These are phyloP conservation scores for Aspergillus sclerotiicarbonarius DNA, from an alignment of 495 filamentous ascomycete genomes.

Conservation along the genomic window DNA sequence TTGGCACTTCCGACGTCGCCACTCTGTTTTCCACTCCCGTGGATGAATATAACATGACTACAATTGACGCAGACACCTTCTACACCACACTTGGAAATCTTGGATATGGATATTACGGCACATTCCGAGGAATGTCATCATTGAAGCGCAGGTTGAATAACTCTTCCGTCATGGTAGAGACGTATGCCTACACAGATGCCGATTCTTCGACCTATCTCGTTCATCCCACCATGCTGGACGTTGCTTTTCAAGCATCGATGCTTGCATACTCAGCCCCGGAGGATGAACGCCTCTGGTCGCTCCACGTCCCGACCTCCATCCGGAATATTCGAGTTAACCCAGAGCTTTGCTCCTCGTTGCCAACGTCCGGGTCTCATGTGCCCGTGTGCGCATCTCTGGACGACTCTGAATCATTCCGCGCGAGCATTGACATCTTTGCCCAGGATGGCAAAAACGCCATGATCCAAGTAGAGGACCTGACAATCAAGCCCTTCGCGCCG, in stretches of 20 bases:
- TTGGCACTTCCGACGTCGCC: not conserved
- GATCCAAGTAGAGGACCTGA: too few relatives aligned
- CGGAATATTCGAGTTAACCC: not conserved
- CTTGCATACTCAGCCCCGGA: not conserved
- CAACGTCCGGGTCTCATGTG: too few relatives aligned
- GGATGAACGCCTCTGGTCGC: not conserved
- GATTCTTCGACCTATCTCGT: not conserved
- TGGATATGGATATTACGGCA: not conserved
- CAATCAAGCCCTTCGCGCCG: too few relatives aligned
- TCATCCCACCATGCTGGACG: constrained; percentile 1
- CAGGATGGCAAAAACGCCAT: too few relatives aligned
- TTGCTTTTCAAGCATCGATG: not conserved
- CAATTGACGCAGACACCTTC: not conserved
- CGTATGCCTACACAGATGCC: too few relatives aligned
- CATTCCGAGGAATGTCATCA: not conserved
- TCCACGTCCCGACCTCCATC: not conserved
- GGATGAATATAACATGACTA: not conserved
- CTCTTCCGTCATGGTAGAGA: not conserved
- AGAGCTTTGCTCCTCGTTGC: not conserved
- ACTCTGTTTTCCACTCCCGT: not conserved
- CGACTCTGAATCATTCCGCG: too few relatives aligned
- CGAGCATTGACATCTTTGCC: too few relatives aligned
- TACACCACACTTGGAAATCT: not conserved
- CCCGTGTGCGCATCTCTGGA: too few relatives aligned
- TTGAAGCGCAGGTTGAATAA: not conserved